Evolutionary conservation across 2,329 filamentous ascomycete species (phyloP), one percentile per base, ranked within the genome.

Genomic region (Fonsecaea monophora): DNA sequence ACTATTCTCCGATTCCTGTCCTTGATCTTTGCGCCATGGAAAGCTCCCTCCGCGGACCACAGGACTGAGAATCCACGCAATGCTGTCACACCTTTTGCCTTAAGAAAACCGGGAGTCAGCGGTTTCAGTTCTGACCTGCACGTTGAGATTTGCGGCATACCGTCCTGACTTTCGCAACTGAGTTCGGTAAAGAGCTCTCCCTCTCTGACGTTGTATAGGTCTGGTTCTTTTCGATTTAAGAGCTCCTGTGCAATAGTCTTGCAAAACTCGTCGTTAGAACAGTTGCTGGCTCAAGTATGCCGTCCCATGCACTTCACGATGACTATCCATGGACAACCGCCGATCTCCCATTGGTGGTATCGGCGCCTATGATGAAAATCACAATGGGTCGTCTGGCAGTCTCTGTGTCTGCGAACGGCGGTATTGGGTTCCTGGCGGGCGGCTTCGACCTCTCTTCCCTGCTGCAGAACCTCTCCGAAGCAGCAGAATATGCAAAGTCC

Each of bases 291-390:
- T 50, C 4, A 21, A 68, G 55, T 25, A 65, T 66, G 62, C 15
- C 68, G n/a, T 32, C 53, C 32, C 62, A 64, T 37, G 38, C 34
- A 38, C 48, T 69, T 50, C 59, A 68, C 50, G 21, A 63, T 18
- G 64, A 79, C 68, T 88, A 89, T 72, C 86, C 87, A 71, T 90
- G 88, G 87, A 83, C 82, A 4, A 75, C 80, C 40, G 62, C 61
- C 48, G 54, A 66, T 59, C 72, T 77, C 1, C 89, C 88, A 5
- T 77, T 91, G 21, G 82, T 92, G 35, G 80, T 84, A 54, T 81
- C 82, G 42, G 90, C 89, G 1, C 90, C 90, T 0, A 92, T 93
- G 90, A 85, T 88, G 54, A 81, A 87, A 40, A 86, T 92, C 62
- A 80, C 83, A 71, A 82, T 76, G 73, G 84, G 75, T 68, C 82